Evolutionary conservation across 192 early-diverging fungal genomes (phyloP).

Genomic region (Coemansia sp.): DNA sequence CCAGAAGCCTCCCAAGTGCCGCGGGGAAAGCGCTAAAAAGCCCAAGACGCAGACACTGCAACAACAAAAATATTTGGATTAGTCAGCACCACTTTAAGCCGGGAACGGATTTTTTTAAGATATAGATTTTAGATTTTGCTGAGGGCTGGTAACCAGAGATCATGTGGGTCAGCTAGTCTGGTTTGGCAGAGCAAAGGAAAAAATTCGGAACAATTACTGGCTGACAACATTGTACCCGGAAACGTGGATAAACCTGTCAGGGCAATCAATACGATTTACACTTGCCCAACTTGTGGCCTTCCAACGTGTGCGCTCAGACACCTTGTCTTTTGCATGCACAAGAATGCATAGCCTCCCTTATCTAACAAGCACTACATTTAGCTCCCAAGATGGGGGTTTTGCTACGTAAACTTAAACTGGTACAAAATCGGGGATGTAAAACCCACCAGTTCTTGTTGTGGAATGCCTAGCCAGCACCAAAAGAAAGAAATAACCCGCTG

Average conservation of each 20-base stretch:
- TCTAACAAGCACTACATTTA: background rate
- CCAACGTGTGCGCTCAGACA: slow-evolving; percentile 12
- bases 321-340: slow-evolving; percentile 3
- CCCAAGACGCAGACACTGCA: too few species aligned
- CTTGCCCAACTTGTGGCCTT: background rate
- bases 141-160: too few species aligned
- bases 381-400: background rate
- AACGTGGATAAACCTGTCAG: background rate
- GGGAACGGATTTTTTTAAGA: too few species aligned
- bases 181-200: background rate
- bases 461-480: background rate
- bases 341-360: background rate
- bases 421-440: background rate
- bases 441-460: background rate
- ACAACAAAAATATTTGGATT: too few species aligned
- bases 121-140: too few species aligned
- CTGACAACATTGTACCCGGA: background rate
- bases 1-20: too few species aligned
- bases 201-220: background rate
- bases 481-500: slow-evolving; percentile 5
- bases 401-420: background rate
- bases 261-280: background rate
- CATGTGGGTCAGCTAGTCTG: too few species aligned
- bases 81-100: too few species aligned
- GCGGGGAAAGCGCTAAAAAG: too few species aligned